Conservation (phyloP, 208 protist genomes). For the Leishmania mexicana region DNA sequence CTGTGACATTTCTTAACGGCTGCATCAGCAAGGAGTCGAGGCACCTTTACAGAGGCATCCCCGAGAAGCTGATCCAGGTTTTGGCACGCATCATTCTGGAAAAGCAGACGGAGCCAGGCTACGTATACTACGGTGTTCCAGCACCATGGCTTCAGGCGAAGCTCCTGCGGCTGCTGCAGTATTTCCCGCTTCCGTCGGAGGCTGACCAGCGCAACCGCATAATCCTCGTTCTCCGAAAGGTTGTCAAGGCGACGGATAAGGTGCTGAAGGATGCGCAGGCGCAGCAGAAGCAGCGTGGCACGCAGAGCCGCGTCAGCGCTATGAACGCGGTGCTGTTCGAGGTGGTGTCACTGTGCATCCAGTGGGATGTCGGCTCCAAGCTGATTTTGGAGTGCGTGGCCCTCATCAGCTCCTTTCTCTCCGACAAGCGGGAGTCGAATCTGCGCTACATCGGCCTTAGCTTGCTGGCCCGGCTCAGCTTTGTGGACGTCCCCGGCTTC, state of each 20-base stretch:
- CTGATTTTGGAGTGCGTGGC: slow-evolving; percentile 80
- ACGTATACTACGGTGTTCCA: slow-evolving; percentile 98
- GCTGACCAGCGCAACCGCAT: slow-evolving; percentile 46
- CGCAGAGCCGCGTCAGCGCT: slow-evolving; percentile 96
- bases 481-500: slow-evolving; percentile 52
- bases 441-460: slow-evolving; percentile 90
- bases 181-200: slow-evolving; percentile 91
- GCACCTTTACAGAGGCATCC: slow-evolving; percentile 61
- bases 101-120: slow-evolving; percentile 90
- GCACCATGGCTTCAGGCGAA: slow-evolving; percentile 99
- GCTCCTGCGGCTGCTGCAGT: slow-evolving; percentile 96
- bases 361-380: slow-evolving; percentile 85
- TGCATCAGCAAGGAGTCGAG: slow-evolving; percentile 79
- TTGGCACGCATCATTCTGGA: slow-evolving; percentile 86
- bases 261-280: slow-evolving; percentile 84
- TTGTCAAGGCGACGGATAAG: slow-evolving; percentile 88
- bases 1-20: slow-evolving; percentile 92
- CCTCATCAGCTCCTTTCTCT: slow-evolving; percentile 90
- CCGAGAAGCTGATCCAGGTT: slow-evolving; percentile 79
- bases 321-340: slow-evolving; percentile 98
- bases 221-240: slow-evolving; percentile 73
- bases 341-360: slow-evolving; percentile 94
- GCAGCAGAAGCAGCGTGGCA: slow-evolving; percentile 83
- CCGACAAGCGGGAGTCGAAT: slow-evolving; percentile 91
- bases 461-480: slow-evolving; percentile 77